Percentiles rank a stretch among this genome's conserved stretches.
These are phyloP conservation scores for Drechmeria coniospora DNA, from an alignment of 2,329 filamentous ascomycete species.

Conservation along the genomic window DNA sequence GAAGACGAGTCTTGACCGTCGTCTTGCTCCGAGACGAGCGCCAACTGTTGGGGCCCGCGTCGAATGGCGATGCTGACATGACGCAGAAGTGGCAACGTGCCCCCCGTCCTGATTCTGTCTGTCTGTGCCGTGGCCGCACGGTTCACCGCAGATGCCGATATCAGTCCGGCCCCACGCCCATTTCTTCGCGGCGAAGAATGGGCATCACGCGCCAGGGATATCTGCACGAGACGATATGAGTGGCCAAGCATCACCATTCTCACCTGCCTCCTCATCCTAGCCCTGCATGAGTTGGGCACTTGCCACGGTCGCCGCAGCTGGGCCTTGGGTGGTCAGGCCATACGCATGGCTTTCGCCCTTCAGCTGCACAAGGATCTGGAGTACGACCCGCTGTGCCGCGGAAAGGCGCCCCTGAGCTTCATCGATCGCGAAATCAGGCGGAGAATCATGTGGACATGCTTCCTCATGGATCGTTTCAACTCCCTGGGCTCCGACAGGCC, in stretches of 20 bases:
- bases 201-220: slow-evolving; percentile 75
- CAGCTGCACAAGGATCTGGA: slow-evolving; percentile 88
- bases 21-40: too few relatives aligned
- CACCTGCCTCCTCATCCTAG: slow-evolving; percentile 76
- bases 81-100: slow-evolving; percentile 42
- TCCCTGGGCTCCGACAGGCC: slow-evolving; percentile 88
- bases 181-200: slow-evolving; percentile 85
- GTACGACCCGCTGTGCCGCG: slow-evolving; percentile 56
- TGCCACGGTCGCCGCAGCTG: slow-evolving; percentile 93
- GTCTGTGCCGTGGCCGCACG: slow-evolving; percentile 92
- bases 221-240: slow-evolving; percentile 76
- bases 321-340: slow-evolving; percentile 88
- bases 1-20: background rate
- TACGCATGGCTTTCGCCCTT: slow-evolving; percentile 91
- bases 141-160: slow-evolving; percentile 76
- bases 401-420: slow-evolving; percentile 58
- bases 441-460: slow-evolving; percentile 96
- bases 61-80: slow-evolving; percentile 5
- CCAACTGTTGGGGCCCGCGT: too few relatives aligned
- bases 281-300: slow-evolving; percentile 89
- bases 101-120: slow-evolving; percentile 81
- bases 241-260: slow-evolving; percentile 93
- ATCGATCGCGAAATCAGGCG: slow-evolving; percentile 86
- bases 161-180: slow-evolving; percentile 54
- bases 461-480: slow-evolving; percentile 94